Percentiles rank a stretch among this genome's conserved stretches.
Evolutionary conservation across 2,329 filamentous ascomycete genomes (phyloP).

Genomic region (Colletotrichum tanaceti): DNA sequence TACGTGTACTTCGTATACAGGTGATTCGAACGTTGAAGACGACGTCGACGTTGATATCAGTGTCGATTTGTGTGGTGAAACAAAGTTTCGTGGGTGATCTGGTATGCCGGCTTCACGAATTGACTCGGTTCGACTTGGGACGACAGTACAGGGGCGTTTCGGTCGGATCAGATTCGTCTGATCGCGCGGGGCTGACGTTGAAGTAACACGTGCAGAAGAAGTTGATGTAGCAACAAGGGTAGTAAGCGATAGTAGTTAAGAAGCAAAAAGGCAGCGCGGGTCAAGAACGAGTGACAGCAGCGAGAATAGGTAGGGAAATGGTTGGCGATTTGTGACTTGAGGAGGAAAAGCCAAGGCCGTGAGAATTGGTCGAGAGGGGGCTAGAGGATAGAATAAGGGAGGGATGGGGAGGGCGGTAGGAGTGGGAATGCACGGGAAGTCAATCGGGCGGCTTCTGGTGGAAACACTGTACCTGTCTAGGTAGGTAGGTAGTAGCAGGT

Average conservation of each 20-base stretch:
- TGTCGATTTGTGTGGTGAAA: not conserved
- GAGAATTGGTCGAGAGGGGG: constrained; percentile 23
- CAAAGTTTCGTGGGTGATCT: constrained; percentile 12
- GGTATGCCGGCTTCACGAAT: constrained; percentile 8
- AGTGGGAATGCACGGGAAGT: constrained; percentile 39
- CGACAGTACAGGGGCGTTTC: constrained; percentile 16
- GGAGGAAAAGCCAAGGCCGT: constrained; percentile 22
- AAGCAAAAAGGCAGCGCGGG: constrained; percentile 7
- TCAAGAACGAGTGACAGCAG: constrained; percentile 34
- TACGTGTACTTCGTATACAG: not conserved
- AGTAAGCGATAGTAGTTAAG: constrained; percentile 31
- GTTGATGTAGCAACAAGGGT: constrained; percentile 13
- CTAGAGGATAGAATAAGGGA: constrained; percentile 33
- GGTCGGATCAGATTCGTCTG: constrained; percentile 20
- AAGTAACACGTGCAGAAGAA: not conserved
- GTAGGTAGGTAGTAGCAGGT: not conserved
- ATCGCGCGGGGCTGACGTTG: not conserved
- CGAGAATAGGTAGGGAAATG: not conserved
- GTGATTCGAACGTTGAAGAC: not conserved
- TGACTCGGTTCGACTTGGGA: constrained; percentile 26
- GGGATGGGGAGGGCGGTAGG: constrained; percentile 32
- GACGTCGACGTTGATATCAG: not conserved
- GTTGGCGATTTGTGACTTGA: not conserved
- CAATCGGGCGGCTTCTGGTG: constrained; percentile 16
- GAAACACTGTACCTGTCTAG: no score